Percentiles rank a stretch among this genome's conserved stretches.
phyloP scores from a whole-genome alignment of 2,329 filamentous ascomycete species.

The Sporothrix dimorphospora region DNA sequence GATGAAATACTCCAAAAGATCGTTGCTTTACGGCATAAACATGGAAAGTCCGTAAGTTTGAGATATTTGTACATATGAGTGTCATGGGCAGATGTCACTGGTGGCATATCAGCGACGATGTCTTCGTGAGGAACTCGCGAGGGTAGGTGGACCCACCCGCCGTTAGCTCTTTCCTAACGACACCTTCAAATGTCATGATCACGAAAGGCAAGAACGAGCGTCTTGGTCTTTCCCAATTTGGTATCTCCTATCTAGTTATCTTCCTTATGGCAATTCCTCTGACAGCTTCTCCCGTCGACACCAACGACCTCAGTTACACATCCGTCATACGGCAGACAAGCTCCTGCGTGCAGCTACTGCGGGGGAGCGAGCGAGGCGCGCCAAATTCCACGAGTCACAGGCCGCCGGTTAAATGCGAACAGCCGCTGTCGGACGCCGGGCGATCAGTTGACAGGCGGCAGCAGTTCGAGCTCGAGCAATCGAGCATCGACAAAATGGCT shows the following conservation, averaged over 20 bases:
- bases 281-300: neutral
- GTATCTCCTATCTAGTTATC: no score
- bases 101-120: neutral
- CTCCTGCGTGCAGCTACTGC: neutral
- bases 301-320: neutral
- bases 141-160: neutral
- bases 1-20: no score
- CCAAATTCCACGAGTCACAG: constrained; percentile 29
- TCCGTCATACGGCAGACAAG: neutral
- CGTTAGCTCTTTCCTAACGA: neutral
- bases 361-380: neutral
- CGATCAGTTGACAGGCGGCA: neutral
- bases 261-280: neutral
- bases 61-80: neutral
- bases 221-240: neutral
- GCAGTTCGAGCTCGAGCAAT: neutral
- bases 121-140: neutral
- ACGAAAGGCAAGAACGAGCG: neutral
- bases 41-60: neutral
- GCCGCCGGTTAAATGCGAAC: constrained; percentile 29
- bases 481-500: neutral
- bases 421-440: constrained; percentile 14
- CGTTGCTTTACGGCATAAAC: no score
- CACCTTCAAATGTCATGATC: neutral
- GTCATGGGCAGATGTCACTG: neutral